A percentile compares a stretch with the other conserved stretches of the same genome.
Conservation (phyloP, 371 early-diverging fungal species). For the Batkoa obscura region DNA sequence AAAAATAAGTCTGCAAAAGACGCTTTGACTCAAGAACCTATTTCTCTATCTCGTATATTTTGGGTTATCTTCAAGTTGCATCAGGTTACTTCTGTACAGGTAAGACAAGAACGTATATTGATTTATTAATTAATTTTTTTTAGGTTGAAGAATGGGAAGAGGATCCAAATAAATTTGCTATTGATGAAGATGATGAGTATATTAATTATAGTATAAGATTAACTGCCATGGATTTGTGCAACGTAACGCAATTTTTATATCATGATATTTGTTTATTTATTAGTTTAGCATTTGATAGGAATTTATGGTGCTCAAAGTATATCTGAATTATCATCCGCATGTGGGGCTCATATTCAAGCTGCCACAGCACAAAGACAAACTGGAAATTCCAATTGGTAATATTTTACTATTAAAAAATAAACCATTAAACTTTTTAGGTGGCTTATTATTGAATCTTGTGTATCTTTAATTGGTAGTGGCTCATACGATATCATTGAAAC, state of each 20-base stretch:
- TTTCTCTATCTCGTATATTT: constrained; percentile 28
- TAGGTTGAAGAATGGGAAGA: constrained; percentile 52
- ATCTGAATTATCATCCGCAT: constrained; percentile 17
- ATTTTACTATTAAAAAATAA: not conserved
- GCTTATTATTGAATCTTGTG: constrained; percentile 66
- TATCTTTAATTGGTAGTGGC: constrained; percentile 40
- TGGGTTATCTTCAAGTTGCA: not conserved
- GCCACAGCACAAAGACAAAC: constrained; percentile 25
- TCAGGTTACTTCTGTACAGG: not conserved
- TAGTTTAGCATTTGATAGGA: constrained; percentile 20
- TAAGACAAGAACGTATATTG: not conserved
- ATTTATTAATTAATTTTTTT: too few relatives aligned
- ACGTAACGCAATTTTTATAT: constrained; percentile 13
- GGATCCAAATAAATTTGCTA: constrained; percentile 71
- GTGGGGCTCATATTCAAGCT: constrained; percentile 28
- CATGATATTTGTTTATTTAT: not conserved
- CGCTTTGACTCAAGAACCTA: not conserved
- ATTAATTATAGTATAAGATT: constrained; percentile 63
- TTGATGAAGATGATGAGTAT: constrained; percentile 77
- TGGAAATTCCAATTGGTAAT: constrained; percentile 29
- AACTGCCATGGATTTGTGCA: constrained; percentile 53
- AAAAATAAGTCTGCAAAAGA: not conserved
- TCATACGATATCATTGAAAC: constrained; percentile 27
- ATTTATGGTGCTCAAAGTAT: constrained; percentile 32
- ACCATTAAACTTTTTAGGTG: constrained; percentile 26